A percentile compares a stretch with the other conserved stretches of the same genome.
Conservation (phyloP, 345 rosid species). For the Salix viminalis region DNA sequence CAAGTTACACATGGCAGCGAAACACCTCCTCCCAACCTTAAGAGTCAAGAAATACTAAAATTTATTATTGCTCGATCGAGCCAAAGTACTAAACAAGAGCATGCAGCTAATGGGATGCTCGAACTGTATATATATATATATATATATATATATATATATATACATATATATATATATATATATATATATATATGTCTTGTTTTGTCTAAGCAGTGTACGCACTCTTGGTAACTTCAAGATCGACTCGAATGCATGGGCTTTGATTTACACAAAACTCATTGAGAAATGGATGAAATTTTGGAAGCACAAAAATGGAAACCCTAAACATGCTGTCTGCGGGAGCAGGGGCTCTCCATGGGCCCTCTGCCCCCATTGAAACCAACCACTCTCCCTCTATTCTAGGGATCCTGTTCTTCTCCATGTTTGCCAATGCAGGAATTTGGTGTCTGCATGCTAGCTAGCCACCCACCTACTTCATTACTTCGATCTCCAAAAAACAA, state of each 20-base stretch:
- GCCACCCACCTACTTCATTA: not conserved
- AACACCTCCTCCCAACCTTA: not conserved
- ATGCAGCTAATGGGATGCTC: not conserved
- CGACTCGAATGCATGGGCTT: not conserved
- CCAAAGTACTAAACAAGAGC: not conserved
- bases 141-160: too few species aligned
- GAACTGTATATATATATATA: accelerated
- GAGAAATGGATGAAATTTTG: constrained; percentile 7
- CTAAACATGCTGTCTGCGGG: not conserved
- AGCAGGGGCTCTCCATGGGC: not conserved
- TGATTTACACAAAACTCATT: not conserved
- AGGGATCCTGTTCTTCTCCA: constrained; percentile 1
- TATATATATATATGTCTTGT: too few species aligned
- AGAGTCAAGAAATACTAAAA: not conserved
- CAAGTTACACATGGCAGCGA: not conserved
- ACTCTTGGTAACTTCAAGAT: not conserved
- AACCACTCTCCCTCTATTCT: not conserved
- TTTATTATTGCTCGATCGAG: not conserved
- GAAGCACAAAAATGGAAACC: constrained; percentile 11
- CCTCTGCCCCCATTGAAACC: not conserved
- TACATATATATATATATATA: too few species aligned
- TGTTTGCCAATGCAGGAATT: not conserved
- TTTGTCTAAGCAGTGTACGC: not conserved
- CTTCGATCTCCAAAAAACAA: not conserved
- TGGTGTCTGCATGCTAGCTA: not conserved